Evolutionary conservation across 768 basidiomycete genomes (phyloP).

Genomic region (Asterophora lycoperdoides): DNA sequence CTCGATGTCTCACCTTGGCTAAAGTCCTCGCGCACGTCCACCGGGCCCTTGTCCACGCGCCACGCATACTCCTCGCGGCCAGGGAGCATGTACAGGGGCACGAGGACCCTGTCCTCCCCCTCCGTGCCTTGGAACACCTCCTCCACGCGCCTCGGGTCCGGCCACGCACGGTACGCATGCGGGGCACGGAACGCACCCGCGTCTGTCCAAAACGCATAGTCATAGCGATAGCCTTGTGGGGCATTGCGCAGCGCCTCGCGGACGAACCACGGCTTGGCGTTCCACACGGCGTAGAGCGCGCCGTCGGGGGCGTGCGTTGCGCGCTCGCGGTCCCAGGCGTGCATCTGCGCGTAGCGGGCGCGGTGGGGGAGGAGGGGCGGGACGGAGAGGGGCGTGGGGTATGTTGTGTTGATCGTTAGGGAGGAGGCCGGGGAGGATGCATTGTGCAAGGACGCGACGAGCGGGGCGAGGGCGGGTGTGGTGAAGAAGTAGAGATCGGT

Average conservation of each 20-base stretch:
- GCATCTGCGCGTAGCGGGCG: constrained; percentile 37
- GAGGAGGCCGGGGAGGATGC: no score
- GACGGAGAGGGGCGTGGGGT: constrained; percentile 41
- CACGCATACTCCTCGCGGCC: constrained; percentile 28
- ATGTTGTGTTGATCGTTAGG: constrained; percentile 23
- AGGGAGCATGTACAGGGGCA: constrained; percentile 40
- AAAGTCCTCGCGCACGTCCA: constrained; percentile 38
- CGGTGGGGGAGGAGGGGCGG: constrained; percentile 37
- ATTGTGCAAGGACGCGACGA: constrained; percentile 22
- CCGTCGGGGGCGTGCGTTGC: constrained; percentile 41
- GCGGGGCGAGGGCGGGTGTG: constrained; percentile 32
- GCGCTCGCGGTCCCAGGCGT: constrained; percentile 41
- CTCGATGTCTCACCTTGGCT: constrained; percentile 53
- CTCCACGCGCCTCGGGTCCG: constrained; percentile 36
- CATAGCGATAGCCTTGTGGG: constrained; percentile 32
- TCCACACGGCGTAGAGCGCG: constrained; percentile 54
- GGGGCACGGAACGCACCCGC: constrained; percentile 46
- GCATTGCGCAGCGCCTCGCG: constrained; percentile 34
- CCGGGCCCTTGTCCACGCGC: constrained; percentile 44
- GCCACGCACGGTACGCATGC: constrained; percentile 47
- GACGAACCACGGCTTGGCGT: constrained; percentile 49
- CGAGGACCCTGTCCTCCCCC: constrained; percentile 44
- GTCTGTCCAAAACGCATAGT: constrained; percentile 58
- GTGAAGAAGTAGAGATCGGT: constrained; percentile 52
- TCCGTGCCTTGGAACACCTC: constrained; percentile 27